Evolutionary conservation across 192 early-diverging fungal genomes (phyloP).

Genomic region (Linderina pennispora): DNA sequence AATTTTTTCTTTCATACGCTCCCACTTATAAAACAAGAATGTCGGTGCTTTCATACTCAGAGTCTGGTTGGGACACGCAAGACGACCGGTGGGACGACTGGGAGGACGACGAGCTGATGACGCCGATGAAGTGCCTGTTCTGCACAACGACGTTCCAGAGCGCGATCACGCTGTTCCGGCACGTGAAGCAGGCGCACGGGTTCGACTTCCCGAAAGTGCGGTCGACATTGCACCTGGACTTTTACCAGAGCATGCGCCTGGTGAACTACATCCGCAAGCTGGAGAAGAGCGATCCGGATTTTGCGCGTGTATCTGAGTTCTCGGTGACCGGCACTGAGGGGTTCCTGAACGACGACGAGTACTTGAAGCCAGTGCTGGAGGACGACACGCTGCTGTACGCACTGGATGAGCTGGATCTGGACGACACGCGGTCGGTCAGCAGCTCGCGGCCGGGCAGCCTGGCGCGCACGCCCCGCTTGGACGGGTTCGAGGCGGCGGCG

Average conservation of each 20-base stretch:
- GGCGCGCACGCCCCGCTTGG: constrained; percentile 3
- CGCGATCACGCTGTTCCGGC: constrained; percentile 53
- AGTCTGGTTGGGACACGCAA: constrained; percentile 46
- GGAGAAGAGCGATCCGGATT: constrained; percentile 20
- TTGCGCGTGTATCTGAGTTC: constrained; percentile 24
- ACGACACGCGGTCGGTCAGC: constrained; percentile 29
- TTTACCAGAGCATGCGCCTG: constrained; percentile 68
- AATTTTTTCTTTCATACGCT: no score
- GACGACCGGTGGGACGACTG: constrained; percentile 67
- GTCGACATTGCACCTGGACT: constrained; percentile 55
- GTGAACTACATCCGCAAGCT: constrained; percentile 47
- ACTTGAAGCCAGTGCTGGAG: constrained; percentile 58
- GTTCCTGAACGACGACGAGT: constrained; percentile 61
- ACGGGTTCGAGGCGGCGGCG: constrained; percentile 11
- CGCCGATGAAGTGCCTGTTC: constrained; percentile 64
- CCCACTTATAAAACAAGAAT: constrained; percentile 5
- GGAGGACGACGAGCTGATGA: constrained; percentile 57
- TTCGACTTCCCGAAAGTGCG: constrained; percentile 63
- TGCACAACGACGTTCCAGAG: constrained; percentile 51
- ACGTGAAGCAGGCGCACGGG: constrained; percentile 51
- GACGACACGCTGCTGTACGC: constrained; percentile 66
- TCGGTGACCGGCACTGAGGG: constrained; percentile 46
- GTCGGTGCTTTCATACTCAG: constrained; percentile 43
- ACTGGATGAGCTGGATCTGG: constrained; percentile 68
- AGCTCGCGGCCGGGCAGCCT: constrained; percentile 6